Evolutionary conservation across 176 grass and related monocot species (phyloP).

Genomic region (Elaeis guineensis): DNA sequence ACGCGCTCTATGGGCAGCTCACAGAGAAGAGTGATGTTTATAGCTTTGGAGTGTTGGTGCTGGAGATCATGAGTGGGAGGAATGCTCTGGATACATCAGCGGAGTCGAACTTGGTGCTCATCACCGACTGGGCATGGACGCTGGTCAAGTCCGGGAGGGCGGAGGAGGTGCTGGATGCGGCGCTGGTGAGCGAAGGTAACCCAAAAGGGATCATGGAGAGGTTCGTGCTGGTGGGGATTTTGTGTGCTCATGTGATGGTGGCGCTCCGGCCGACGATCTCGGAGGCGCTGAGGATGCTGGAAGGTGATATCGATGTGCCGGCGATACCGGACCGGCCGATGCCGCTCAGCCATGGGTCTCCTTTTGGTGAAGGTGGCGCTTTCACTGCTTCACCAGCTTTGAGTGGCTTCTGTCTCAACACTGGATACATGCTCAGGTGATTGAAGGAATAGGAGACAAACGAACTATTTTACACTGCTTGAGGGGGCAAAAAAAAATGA

Average conservation of each 20-base stretch:
- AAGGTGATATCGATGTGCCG: constrained; percentile 71
- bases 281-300: constrained; percentile 83
- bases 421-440: constrained; percentile 61
- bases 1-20: constrained; percentile 92
- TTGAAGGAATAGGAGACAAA: not conserved
- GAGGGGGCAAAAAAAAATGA: too few species aligned
- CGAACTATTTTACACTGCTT: too few species aligned
- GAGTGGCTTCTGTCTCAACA: constrained; percentile 25
- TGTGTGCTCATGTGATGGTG: constrained; percentile 85
- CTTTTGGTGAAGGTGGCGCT: constrained; percentile 29
- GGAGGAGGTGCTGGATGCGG: constrained; percentile 38
- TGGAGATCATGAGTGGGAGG: constrained; percentile 69
- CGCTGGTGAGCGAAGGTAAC: constrained; percentile 18
- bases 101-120: constrained; percentile 54
- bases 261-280: constrained; percentile 69
- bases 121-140: constrained; percentile 89
- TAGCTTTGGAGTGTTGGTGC: constrained; percentile 82
- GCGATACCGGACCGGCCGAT: constrained; percentile 60
- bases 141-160: constrained; percentile 45
- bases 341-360: constrained; percentile 45
- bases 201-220: constrained; percentile 57
- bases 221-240: constrained; percentile 72
- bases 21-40: constrained; percentile 95
- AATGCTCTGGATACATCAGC: constrained; percentile 59
- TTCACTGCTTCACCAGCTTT: constrained; percentile 48